Evolutionary conservation across 2,329 filamentous ascomycete species (phyloP).

Genomic region (Colletotrichum australisinense): DNA sequence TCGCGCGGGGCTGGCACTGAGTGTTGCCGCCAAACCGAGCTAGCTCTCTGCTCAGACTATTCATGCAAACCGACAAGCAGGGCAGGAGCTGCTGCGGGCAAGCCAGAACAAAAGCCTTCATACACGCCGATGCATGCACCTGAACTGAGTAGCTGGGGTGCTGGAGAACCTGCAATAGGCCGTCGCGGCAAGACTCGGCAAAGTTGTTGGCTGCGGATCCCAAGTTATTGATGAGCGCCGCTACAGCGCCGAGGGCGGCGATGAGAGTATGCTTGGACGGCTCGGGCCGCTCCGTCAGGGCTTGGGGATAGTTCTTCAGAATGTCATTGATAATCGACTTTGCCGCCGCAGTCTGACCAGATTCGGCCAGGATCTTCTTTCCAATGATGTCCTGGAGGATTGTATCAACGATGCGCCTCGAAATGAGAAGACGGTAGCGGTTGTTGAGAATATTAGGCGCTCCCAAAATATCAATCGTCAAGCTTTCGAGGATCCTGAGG

Average conservation of each 20-base stretch:
- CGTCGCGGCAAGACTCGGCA: constrained; percentile 87
- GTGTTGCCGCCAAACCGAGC: constrained; percentile 86
- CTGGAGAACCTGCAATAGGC: constrained; percentile 87
- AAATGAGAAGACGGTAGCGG: constrained; percentile 86
- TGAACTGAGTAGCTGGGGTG: constrained; percentile 98
- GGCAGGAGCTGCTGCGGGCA: constrained; percentile 93
- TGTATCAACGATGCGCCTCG: constrained; percentile 85
- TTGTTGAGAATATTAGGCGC: constrained; percentile 82
- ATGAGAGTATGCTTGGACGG: constrained; percentile 89
- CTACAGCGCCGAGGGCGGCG: constrained; percentile 81
- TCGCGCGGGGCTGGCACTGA: constrained; percentile 89
- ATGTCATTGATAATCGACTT: constrained; percentile 86
- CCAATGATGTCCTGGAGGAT: constrained; percentile 88
- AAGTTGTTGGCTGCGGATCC: constrained; percentile 85
- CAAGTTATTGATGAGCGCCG: constrained; percentile 81
- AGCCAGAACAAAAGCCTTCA: constrained; percentile 88
- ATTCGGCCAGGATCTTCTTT: constrained; percentile 85
- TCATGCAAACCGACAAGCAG: constrained; percentile 95
- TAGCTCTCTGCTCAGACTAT: constrained; percentile 89
- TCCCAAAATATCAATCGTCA: constrained; percentile 84
- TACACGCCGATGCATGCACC: constrained; percentile 85
- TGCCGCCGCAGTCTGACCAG: constrained; percentile 85
- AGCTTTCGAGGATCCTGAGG: constrained; percentile 80
- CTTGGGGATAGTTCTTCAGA: constrained; percentile 94
- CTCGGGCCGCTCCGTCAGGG: constrained; percentile 86